These are phyloP conservation scores for Byssothecium circinans DNA, from an alignment of 2,329 filamentous ascomycete genomes.

Conservation along the genomic window DNA sequence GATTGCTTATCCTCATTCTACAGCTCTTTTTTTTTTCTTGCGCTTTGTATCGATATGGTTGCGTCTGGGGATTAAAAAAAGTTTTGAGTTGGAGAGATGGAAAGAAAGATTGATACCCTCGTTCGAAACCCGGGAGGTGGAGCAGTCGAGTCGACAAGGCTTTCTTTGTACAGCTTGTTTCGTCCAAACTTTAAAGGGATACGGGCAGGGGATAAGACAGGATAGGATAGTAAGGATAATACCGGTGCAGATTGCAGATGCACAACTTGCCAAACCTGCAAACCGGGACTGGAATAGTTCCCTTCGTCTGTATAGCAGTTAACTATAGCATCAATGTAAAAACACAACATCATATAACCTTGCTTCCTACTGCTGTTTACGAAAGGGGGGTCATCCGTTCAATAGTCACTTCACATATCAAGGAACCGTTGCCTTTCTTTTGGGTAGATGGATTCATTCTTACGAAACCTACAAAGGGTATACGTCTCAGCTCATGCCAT, in stretches of 20 bases:
- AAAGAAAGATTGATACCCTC: conserved; percentile 21
- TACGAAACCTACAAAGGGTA: conserved; percentile 11
- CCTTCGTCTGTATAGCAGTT: conserved; percentile 5
- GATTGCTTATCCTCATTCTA: background rate
- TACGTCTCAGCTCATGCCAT: conserved; percentile 10
- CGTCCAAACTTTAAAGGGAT: no score
- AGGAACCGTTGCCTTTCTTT: no score
- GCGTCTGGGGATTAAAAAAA: background rate
- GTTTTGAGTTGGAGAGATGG: conserved; percentile 1
- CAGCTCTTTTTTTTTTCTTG: background rate
- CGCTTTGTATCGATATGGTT: background rate
- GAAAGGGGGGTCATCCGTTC: no score
- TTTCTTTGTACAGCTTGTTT: no score
- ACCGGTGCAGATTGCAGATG: no score
- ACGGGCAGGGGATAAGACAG: no score
- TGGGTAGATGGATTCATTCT: no score
- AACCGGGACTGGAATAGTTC: background rate
- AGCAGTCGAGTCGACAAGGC: no score
- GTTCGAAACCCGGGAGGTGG: background rate
- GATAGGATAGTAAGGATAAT: no score
- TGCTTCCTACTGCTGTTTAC: background rate
- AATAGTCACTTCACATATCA: no score
- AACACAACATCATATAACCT: background rate
- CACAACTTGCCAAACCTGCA: background rate
- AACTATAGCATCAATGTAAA: no score